A percentile compares a stretch with the other conserved stretches of the same genome.
Conservation (phyloP, 2,329 filamentous ascomycete species). For the Colletotrichum filicis region DNA sequence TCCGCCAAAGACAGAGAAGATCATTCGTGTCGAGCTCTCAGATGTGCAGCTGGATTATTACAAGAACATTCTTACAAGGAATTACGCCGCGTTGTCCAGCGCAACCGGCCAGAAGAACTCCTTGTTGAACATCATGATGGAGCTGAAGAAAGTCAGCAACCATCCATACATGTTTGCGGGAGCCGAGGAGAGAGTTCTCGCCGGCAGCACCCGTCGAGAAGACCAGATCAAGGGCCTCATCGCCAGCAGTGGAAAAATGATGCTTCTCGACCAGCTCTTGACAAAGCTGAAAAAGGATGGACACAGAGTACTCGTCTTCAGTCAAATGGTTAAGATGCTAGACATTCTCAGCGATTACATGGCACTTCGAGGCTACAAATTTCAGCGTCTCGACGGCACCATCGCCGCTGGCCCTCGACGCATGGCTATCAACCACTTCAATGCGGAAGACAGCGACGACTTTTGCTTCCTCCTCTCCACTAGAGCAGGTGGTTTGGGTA, state of each 20-base stretch:
- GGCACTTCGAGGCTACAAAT: slow-evolving; percentile 91
- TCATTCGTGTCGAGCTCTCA: slow-evolving; percentile 95
- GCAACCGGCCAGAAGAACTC: slow-evolving; percentile 95
- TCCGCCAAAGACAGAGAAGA: slow-evolving; percentile 97
- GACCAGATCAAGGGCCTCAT: slow-evolving; percentile 94
- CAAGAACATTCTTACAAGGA: slow-evolving; percentile 97
- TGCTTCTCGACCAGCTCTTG: slow-evolving; percentile 95
- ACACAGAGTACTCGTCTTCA: slow-evolving; percentile 97
- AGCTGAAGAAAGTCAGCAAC: slow-evolving; percentile 98
- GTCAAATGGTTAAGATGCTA: slow-evolving; percentile 99
- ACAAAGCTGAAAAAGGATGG: slow-evolving; percentile 93
- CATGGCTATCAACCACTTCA: slow-evolving; percentile 98
- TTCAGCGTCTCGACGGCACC: slow-evolving; percentile 94
- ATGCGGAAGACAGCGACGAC: slow-evolving; percentile 93
- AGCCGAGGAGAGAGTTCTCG: slow-evolving; percentile 89
- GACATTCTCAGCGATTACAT: slow-evolving; percentile 96
- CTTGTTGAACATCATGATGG: slow-evolving; percentile 98
- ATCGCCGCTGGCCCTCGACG: slow-evolving; percentile 89
- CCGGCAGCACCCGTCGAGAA: slow-evolving; percentile 83
- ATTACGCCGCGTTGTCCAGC: slow-evolving; percentile 93
- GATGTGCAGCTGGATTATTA: slow-evolving; percentile 98
- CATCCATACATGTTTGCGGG: slow-evolving; percentile 98
- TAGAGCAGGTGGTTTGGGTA: slow-evolving; percentile 94
- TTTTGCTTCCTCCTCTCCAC: slow-evolving; percentile 98
- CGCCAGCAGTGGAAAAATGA: slow-evolving; percentile 99